phyloP scores from a whole-genome alignment of 768 basidiomycete species.

The Stropharia rugosoannulata region DNA sequence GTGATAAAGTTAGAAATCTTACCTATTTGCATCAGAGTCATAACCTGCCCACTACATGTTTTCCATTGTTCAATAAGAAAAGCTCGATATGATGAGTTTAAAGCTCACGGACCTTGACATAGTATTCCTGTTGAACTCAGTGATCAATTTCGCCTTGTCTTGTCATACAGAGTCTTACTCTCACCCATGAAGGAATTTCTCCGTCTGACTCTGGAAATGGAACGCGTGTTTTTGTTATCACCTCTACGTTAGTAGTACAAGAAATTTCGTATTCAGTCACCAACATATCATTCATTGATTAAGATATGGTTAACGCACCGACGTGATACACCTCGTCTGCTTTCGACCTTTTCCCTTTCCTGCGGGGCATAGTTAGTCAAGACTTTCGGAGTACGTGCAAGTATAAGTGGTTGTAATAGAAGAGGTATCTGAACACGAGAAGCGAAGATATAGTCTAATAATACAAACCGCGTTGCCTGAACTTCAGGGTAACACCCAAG shows the following conservation, averaged over 20 bases:
- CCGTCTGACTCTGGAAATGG: conserved; percentile 19
- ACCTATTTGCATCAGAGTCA: conserved; percentile 57
- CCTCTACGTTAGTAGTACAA: conserved; percentile 39
- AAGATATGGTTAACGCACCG: conserved; percentile 30
- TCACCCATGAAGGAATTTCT: conserved; percentile 40
- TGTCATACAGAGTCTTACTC: conserved; percentile 17
- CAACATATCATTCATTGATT: neutral
- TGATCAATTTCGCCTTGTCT: neutral
- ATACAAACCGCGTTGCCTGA: too few relatives aligned
- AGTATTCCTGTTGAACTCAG: conserved; percentile 46
- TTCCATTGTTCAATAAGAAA: neutral
- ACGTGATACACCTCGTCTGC: conserved; percentile 42
- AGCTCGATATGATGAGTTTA: neutral
- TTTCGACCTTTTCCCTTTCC: conserved; percentile 15
- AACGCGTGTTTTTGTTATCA: conserved; percentile 59
- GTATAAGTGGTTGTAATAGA: neutral
- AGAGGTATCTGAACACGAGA: neutral
- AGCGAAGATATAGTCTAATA: neutral
- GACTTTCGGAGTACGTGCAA: neutral
- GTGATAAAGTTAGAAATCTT: conserved; percentile 8
- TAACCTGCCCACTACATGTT: conserved; percentile 66
- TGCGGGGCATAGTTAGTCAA: neutral
- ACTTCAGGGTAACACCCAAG: too few relatives aligned
- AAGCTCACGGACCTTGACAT: conserved; percentile 54
- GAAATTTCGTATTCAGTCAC: too few relatives aligned